Evolutionary conservation across 345 rosid species (phyloP).

Genomic region (Eucalyptus rudis): DNA sequence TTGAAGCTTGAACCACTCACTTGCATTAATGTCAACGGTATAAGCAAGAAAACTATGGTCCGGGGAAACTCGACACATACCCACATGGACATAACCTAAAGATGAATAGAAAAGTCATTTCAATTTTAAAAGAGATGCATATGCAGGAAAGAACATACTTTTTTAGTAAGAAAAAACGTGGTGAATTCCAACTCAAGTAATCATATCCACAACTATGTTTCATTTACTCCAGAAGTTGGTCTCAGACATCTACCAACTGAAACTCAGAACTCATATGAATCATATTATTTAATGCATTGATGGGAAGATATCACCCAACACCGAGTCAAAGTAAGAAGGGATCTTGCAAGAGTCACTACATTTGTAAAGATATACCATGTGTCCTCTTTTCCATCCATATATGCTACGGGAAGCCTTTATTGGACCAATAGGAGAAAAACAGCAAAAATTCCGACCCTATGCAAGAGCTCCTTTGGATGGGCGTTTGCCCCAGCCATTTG

Average conservation of each 20-base stretch:
- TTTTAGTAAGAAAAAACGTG: not conserved
- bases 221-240: not conserved
- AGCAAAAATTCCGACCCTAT: not conserved
- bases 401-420: not conserved
- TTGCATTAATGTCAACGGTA: conserved; percentile 58
- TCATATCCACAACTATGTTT: not conserved
- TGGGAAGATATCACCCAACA: not conserved
- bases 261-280: not conserved
- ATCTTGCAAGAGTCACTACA: not conserved
- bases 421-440: not conserved
- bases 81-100: conserved; percentile 79
- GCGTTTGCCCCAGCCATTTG: not conserved
- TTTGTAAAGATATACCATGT: not conserved
- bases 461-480: not conserved
- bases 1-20: conserved; percentile 62
- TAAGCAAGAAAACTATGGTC: conserved; percentile 80
- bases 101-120: not conserved
- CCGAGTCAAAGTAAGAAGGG: not conserved
- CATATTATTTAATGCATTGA: not conserved
- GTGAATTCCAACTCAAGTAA: not conserved
- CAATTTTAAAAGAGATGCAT: not conserved
- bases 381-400: not conserved
- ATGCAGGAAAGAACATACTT: not conserved
- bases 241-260: not conserved
- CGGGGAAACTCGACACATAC: conserved; percentile 80